These are phyloP conservation scores for Eimeria maxima DNA, from an alignment of 169 alveolate genomes.

Conservation along the genomic window DNA sequence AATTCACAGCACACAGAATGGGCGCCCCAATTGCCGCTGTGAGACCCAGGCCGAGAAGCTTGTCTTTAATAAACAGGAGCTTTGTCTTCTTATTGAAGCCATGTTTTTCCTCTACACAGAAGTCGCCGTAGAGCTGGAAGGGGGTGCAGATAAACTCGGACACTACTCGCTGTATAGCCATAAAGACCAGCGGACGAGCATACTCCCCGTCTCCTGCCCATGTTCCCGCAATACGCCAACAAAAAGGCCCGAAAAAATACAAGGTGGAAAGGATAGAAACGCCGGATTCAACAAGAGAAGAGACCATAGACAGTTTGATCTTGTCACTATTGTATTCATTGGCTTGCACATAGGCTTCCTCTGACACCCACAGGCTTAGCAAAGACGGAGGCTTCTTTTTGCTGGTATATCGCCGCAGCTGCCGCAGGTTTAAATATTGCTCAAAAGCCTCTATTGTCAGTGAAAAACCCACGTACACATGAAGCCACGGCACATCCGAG, in stretches of 20 bases:
- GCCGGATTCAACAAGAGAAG: slow-evolving; percentile 45
- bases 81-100: slow-evolving; percentile 94
- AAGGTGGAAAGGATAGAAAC: slow-evolving; percentile 62
- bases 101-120: slow-evolving; percentile 93
- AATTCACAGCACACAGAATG: slow-evolving; percentile 88
- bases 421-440: slow-evolving; percentile 81
- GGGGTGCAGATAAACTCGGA: slow-evolving; percentile 53
- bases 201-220: slow-evolving; percentile 64
- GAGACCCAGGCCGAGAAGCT: slow-evolving; percentile 87
- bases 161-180: slow-evolving; percentile 53
- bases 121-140: slow-evolving; percentile 89
- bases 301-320: slow-evolving; percentile 80
- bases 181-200: slow-evolving; percentile 59
- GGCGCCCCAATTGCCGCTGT: slow-evolving; percentile 89
- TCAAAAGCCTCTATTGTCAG: slow-evolving; percentile 79
- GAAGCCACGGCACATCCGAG: slow-evolving; percentile 82
- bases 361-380: slow-evolving; percentile 32
- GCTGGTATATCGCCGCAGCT: slow-evolving; percentile 57
- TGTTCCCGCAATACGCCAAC: slow-evolving; percentile 79
- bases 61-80: slow-evolving; percentile 90
- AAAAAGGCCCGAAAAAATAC: slow-evolving; percentile 76
- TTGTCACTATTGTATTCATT: slow-evolving; percentile 83
- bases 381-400: slow-evolving; percentile 23
- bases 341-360: slow-evolving; percentile 74
- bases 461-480: slow-evolving; percentile 79